Conservation (phyloP, 2,329 filamentous ascomycete genomes). For the Chaetomium strumarium region DNA sequence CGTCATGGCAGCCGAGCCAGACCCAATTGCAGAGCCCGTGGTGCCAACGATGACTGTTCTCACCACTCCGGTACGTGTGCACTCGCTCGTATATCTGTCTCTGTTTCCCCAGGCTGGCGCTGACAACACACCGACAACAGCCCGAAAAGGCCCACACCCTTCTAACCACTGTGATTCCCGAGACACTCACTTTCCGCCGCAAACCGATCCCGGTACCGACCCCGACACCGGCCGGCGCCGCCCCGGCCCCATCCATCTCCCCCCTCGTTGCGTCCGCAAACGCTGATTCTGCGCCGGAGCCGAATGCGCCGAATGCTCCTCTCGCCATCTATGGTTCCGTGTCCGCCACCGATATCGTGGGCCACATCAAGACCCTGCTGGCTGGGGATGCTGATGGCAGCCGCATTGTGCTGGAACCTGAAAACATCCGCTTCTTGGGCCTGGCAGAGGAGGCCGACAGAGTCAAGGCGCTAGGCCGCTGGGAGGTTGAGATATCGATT, state of each 20-base stretch:
- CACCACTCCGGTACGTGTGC: constrained; percentile 4
- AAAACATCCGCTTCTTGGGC: constrained; percentile 32
- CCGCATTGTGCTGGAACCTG: constrained; percentile 32
- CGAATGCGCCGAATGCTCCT: not conserved
- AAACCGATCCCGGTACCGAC: constrained; percentile 29
- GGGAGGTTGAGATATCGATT: constrained; percentile 33
- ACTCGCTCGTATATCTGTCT: not conserved
- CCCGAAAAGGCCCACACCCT: constrained; percentile 33
- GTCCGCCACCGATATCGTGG: constrained; percentile 33
- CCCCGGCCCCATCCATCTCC: constrained; percentile 19
- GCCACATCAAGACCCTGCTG: constrained; percentile 31
- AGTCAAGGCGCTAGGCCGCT: constrained; percentile 37
- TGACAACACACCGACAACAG: constrained; percentile 21
- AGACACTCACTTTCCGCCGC: constrained; percentile 35
- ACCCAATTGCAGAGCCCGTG: not conserved
- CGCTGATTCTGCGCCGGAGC: constrained; percentile 8
- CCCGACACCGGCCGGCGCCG: constrained; percentile 18
- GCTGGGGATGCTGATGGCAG: constrained; percentile 30
- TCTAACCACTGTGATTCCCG: constrained; percentile 32
- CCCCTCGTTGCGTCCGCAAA: constrained; percentile 21
- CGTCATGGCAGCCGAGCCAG: constrained; percentile 1
- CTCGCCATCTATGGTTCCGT: constrained; percentile 40
- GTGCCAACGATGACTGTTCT: not conserved
- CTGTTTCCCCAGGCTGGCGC: not conserved
- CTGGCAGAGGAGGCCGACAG: constrained; percentile 32